These are phyloP conservation scores for Circinella umbellata DNA, from an alignment of 371 early-diverging fungal genomes.

Conservation along the genomic window DNA sequence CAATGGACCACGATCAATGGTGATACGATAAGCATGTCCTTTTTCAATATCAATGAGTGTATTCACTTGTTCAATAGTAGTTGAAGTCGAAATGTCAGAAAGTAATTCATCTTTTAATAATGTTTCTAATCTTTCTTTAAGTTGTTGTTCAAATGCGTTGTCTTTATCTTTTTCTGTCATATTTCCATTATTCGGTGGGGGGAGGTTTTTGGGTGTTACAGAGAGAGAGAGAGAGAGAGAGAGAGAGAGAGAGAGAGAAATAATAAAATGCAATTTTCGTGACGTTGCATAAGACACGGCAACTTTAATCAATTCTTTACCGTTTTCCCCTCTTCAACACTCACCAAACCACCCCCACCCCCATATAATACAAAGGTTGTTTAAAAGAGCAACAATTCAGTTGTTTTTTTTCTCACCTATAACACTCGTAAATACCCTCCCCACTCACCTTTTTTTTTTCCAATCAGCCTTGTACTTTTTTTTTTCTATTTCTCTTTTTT, in stretches of 20 bases:
- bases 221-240: neutral
- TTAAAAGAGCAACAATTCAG: neutral
- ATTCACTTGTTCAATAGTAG: constrained; percentile 35
- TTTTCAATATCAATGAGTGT: constrained; percentile 44
- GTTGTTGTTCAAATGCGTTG: constrained; percentile 3
- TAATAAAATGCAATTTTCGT: too few relatives aligned
- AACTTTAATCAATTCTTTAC: too few relatives aligned
- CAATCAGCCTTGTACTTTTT: too few relatives aligned
- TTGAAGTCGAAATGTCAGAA: constrained; percentile 18
- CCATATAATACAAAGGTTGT: neutral
- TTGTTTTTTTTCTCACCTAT: neutral
- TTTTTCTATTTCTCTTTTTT: too few relatives aligned
- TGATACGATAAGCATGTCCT: constrained; percentile 40
- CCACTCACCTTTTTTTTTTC: too few relatives aligned
- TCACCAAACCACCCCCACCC: neutral
- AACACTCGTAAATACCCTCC: neutral
- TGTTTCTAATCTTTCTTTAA: constrained; percentile 27
- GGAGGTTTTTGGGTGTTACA: neutral
- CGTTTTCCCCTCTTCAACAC: too few relatives aligned
- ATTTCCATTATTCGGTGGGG: neutral
- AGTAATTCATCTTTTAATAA: constrained; percentile 33
- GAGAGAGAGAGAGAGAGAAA: neutral
- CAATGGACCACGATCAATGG: constrained; percentile 34
- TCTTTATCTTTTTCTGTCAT: neutral
- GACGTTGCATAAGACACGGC: too few relatives aligned